These are phyloP conservation scores for Aspergillus ochraceus DNA, from an alignment of 2,329 filamentous ascomycete species.

Conservation along the genomic window DNA sequence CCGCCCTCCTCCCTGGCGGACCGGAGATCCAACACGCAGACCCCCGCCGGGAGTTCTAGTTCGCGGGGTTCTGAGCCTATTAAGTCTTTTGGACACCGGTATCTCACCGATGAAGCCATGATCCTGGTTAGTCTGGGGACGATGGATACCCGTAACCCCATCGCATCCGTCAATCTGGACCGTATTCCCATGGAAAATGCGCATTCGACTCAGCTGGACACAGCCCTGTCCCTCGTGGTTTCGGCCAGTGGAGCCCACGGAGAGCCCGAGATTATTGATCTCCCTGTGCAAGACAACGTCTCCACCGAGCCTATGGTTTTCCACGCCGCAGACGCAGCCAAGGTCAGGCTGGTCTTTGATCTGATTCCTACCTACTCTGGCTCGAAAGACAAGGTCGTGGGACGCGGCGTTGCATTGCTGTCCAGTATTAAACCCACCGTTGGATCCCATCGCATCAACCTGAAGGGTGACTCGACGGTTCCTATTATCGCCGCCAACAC, in stretches of 20 bases:
- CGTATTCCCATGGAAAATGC: constrained; percentile 83
- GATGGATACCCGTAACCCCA: constrained; percentile 85
- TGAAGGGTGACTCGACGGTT: constrained; percentile 89
- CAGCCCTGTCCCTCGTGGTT: constrained; percentile 86
- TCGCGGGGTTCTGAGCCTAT: constrained; percentile 66
- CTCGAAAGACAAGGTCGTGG: constrained; percentile 75
- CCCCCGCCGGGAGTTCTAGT: constrained; percentile 40
- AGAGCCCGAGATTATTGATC: constrained; percentile 84
- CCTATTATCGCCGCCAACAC: constrained; percentile 81
- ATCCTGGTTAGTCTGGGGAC: constrained; percentile 89
- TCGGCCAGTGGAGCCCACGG: constrained; percentile 82
- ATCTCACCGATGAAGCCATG: constrained; percentile 84
- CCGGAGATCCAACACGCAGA: constrained; percentile 40
- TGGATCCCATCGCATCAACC: constrained; percentile 81
- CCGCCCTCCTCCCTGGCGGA: constrained; percentile 43
- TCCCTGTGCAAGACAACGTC: constrained; percentile 91
- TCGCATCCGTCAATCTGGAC: constrained; percentile 81
- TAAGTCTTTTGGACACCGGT: constrained; percentile 94
- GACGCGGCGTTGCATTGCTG: constrained; percentile 82
- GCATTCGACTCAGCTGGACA: constrained; percentile 90
- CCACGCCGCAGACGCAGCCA: constrained; percentile 71
- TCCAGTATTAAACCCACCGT: constrained; percentile 81
- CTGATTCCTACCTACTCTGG: constrained; percentile 95
- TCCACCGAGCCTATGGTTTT: constrained; percentile 93
- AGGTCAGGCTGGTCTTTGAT: constrained; percentile 90